Conservation (phyloP, 75 land plant species). For the Cupressus sempervirens region DNA sequence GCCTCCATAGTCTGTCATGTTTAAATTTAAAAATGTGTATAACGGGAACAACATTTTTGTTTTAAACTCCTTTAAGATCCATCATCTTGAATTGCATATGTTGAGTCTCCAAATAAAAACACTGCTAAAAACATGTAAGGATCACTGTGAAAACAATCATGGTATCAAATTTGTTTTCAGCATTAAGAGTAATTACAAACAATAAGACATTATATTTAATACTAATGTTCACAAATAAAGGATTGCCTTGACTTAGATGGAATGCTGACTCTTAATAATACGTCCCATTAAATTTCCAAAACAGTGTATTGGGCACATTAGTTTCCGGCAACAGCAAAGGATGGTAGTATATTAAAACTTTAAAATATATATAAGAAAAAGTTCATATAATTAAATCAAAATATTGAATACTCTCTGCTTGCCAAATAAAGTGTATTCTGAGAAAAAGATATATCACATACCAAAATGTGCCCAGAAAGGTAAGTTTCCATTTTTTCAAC, state of each 20-base stretch:
- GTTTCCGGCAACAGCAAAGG: too few species aligned
- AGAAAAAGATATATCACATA: too few species aligned
- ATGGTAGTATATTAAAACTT: too few species aligned
- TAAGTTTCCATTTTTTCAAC: too few species aligned
- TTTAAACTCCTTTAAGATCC: background rate
- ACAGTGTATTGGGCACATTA: too few species aligned
- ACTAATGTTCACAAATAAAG: background rate
- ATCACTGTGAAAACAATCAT: background rate
- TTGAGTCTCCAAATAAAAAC: background rate
- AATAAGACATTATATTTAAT: background rate
- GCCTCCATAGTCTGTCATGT: background rate
- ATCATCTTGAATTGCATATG: background rate
- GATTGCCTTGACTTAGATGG: background rate
- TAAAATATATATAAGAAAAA: too few species aligned
- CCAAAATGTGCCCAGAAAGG: too few species aligned
- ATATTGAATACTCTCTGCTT: too few species aligned
- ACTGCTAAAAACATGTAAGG: background rate
- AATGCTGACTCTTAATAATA: too few species aligned
- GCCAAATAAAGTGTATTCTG: too few species aligned
- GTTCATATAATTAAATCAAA: too few species aligned
- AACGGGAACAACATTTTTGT: background rate
- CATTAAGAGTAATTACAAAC: background rate
- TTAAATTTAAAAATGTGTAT: background rate
- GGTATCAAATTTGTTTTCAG: constrained; percentile 6
- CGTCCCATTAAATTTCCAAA: too few species aligned